phyloP scores from a whole-genome alignment of 139 green algal genomes.

The Coelastrella sp. region DNA sequence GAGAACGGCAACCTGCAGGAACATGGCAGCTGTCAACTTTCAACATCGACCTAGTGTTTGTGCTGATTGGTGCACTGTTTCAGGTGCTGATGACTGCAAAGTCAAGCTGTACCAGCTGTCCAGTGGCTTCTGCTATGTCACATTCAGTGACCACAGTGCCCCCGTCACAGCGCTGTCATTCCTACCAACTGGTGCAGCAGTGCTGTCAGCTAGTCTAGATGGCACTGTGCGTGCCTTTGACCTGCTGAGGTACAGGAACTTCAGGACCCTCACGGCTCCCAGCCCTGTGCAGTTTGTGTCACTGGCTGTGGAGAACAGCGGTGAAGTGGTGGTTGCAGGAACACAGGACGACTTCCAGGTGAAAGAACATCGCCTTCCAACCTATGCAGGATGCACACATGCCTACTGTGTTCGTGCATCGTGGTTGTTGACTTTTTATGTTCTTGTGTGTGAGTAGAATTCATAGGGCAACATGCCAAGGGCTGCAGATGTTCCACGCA shows the following conservation, averaged over 20 bases:
- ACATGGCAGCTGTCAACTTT: no score
- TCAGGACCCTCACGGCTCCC: slow-evolving; percentile 93
- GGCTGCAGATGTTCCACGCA: no score
- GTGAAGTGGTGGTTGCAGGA: slow-evolving; percentile 91
- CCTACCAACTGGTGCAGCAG: slow-evolving; percentile 72
- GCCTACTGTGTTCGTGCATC: no score
- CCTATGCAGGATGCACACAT: neutral
- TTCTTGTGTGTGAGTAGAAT: no score
- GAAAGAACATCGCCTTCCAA: neutral
- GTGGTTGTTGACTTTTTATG: no score
- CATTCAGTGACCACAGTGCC: slow-evolving; percentile 92
- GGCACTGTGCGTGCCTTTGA: slow-evolving; percentile 97
- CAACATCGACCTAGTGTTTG: no score
- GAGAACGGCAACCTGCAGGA: no score
- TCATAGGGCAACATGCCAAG: no score
- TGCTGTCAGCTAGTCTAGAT: slow-evolving; percentile 84
- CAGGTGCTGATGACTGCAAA: slow-evolving; percentile 87
- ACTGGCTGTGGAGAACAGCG: slow-evolving; percentile 89
- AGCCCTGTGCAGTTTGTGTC: slow-evolving; percentile 87
- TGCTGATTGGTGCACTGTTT: neutral
- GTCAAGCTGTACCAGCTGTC: slow-evolving; percentile 90
- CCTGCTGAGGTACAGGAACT: slow-evolving; percentile 94
- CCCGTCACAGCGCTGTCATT: slow-evolving; percentile 90
- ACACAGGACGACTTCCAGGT: slow-evolving; percentile 88
- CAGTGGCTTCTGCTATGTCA: slow-evolving; percentile 94